Base-by-base conservation (phyloP, 441 rosid genomes). In the Lagerstroemia fauriei region DNA sequence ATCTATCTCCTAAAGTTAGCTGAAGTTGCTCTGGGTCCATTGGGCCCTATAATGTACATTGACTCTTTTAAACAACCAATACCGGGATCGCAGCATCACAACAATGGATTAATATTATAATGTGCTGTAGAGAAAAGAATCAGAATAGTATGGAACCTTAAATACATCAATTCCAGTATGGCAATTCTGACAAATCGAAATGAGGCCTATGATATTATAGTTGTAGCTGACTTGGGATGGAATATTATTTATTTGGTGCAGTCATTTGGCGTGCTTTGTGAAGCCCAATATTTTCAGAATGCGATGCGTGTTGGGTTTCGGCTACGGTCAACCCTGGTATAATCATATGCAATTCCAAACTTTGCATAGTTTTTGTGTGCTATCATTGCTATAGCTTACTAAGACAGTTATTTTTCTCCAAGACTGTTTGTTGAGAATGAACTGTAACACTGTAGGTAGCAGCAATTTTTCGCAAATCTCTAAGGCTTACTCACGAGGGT, bases 231-330 rank as follows among this genome's bases (percentile, higher is more conserved):
- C 38, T 48, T 47, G 59, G 9, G 31, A 76, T 80, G 84, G 85
- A 63, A 88, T 83, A 85, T 82, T 78, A 80, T 53, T 83, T 46
- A 84, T 81, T 74, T 83, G 84, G 73, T 86, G 80, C 95, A 97
- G 99, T 93, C 91, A 66, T 78, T 94, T 72, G 99, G 99, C 0
- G 99, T 95, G 83, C 87, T 97, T 71, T 92, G 82, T 82, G 99
- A 97, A 91, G 99, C 98, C 83, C 99, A 97, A 80, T 97, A 95
- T 89, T 95, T 97, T 83, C 93, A 92, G 90, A 97, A 97, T 93
- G 98, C 95, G 83, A 88, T 97, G 95, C 98, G 99, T 80, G 94
- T 92, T 80, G 99, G 99, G 81, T 97, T 87, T 85, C 91, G 98
- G 85, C 91, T 95, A 81, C 91, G 99, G 88, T 89, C 99, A 85